phyloP scores from a whole-genome alignment of 2,329 filamentous ascomycete species.

The Xylariaceae sp. region DNA sequence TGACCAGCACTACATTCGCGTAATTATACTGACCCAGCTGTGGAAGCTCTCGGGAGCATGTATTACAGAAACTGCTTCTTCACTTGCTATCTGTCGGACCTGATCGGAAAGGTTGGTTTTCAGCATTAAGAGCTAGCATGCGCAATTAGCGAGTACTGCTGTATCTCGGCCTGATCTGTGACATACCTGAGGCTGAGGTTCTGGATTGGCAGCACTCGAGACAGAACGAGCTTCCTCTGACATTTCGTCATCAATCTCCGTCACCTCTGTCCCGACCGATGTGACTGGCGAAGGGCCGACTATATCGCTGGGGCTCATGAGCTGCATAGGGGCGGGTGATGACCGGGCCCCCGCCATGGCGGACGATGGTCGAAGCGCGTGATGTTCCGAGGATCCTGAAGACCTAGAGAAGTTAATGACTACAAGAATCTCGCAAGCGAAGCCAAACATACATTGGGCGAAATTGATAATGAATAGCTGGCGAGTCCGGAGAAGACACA shows the following conservation, averaged over 20 bases:
- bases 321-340: slow-evolving; percentile 51
- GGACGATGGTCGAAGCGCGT: slow-evolving; percentile 51
- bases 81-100: slow-evolving; percentile 59
- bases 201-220: slow-evolving; percentile 34
- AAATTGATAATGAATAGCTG: slow-evolving; percentile 47
- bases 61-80: slow-evolving; percentile 86
- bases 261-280: slow-evolving; percentile 78
- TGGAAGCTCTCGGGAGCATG: slow-evolving; percentile 83
- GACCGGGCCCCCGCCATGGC: slow-evolving; percentile 44
- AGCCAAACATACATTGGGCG: slow-evolving; percentile 48
- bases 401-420: slow-evolving; percentile 28
- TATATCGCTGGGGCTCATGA: slow-evolving; percentile 64
- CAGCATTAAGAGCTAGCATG: slow-evolving; percentile 36
- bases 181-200: slow-evolving; percentile 39
- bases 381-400: slow-evolving; percentile 43
- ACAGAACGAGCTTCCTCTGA: slow-evolving; percentile 56
- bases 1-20: not conserved
- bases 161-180: no score
- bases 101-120: slow-evolving; percentile 57
- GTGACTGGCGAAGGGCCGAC: slow-evolving; percentile 82
- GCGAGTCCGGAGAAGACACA: slow-evolving; percentile 51
- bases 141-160: slow-evolving; percentile 34
- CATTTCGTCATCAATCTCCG: slow-evolving; percentile 78
- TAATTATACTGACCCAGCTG: slow-evolving; percentile 62
- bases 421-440: not conserved